Conservation (phyloP, 1,284 basidiomycete species). For the Lentinula novae-zelandiae region DNA sequence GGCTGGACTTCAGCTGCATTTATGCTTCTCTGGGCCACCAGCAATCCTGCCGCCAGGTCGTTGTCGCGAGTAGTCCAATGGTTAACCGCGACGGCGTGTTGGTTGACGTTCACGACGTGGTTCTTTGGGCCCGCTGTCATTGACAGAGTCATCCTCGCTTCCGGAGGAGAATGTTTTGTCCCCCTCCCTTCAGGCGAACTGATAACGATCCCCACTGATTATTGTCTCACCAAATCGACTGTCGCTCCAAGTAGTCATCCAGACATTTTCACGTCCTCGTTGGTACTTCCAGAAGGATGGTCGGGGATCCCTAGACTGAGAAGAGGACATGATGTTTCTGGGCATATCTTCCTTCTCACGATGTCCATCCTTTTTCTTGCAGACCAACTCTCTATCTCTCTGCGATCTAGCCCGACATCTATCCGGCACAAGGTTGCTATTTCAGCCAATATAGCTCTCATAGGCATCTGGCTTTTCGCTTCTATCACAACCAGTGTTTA, state of each 20-base stretch:
- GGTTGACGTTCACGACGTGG: conserved; percentile 82
- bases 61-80: conserved; percentile 51
- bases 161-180: conserved; percentile 82
- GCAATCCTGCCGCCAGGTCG: conserved; percentile 40
- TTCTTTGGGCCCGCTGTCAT: conserved; percentile 89
- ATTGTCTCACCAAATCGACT: conserved; percentile 51
- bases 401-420: conserved; percentile 37
- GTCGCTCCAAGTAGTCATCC: conserved; percentile 65
- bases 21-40: conserved; percentile 53
- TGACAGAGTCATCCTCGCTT: conserved; percentile 69
- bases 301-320: conserved; percentile 52
- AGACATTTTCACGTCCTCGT: conserved; percentile 49
- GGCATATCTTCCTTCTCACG: conserved; percentile 90
- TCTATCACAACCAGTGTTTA: conserved; percentile 81
- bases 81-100: conserved; percentile 61
- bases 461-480: conserved; percentile 75
- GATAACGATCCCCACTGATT: conserved; percentile 52
- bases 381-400: conserved; percentile 63
- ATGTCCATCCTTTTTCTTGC: conserved; percentile 79
- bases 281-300: conserved; percentile 40
- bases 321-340: conserved; percentile 91
- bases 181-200: conserved; percentile 53
- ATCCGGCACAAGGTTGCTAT: conserved; percentile 44
- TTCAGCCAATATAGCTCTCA: conserved; percentile 41
- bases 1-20: conserved; percentile 82